phyloP scores from a whole-genome alignment of 2,329 filamentous ascomycete species.

The Claviceps africana region DNA sequence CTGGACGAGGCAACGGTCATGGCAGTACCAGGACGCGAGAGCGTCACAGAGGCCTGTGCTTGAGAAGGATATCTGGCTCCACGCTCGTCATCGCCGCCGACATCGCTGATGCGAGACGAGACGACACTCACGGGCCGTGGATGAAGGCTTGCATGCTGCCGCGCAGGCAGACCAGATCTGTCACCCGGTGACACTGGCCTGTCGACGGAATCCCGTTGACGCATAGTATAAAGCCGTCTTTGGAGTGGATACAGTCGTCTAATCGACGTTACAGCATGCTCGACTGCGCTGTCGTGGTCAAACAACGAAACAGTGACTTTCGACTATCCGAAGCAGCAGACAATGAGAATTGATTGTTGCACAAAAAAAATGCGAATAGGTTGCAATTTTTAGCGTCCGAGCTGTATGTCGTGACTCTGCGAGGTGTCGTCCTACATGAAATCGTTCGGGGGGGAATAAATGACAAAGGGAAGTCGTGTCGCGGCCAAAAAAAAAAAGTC shows the following conservation, averaged over 20 bases:
- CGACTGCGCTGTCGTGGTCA: background rate
- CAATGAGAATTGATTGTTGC: background rate
- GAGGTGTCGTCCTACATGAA: background rate
- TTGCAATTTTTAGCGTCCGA: background rate
- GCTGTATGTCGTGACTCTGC: background rate
- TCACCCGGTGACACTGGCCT: conserved; percentile 24
- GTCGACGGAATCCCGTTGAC: conserved; percentile 21
- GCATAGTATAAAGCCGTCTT: conserved; percentile 17
- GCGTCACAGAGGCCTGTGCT: conserved; percentile 26
- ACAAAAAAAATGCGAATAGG: background rate
- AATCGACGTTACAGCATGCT: conserved; percentile 9
- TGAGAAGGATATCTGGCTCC: conserved; percentile 21
- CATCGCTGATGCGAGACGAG: conserved; percentile 58
- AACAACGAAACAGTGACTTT: background rate
- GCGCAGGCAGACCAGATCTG: conserved; percentile 24
- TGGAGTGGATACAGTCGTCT: background rate
- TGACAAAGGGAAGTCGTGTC: background rate
- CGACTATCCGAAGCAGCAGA: background rate
- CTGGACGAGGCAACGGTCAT: conserved; percentile 30
- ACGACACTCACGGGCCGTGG: conserved; percentile 49
- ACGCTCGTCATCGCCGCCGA: conserved; percentile 42
- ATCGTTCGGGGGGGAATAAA: background rate
- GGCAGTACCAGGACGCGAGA: conserved; percentile 41
- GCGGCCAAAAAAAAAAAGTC: background rate
- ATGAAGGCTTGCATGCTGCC: conserved; percentile 19